Evolutionary conservation across 108 stramenopile genomes (phyloP).

Genomic region (Parmales sp.): DNA sequence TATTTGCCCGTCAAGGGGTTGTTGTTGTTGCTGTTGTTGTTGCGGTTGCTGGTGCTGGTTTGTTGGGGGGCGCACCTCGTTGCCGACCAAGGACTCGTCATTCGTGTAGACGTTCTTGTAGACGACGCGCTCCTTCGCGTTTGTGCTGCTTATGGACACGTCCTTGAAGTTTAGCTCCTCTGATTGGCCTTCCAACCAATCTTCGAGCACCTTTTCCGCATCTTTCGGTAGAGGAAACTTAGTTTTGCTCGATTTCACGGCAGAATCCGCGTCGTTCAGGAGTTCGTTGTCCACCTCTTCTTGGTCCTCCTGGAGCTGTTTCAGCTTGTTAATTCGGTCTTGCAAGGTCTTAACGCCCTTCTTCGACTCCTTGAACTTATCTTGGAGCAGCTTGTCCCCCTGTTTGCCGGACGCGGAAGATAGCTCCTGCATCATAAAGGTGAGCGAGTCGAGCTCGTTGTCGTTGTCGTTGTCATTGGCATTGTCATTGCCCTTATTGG

Average conservation of each 20-base stretch:
- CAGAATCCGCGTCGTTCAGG: not conserved
- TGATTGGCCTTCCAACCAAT: not conserved
- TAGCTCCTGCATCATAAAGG: too few relatives aligned
- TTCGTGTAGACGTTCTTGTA: not conserved
- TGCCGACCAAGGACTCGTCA: not conserved
- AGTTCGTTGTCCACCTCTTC: not conserved
- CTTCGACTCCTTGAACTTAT: too few relatives aligned
- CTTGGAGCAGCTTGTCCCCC: too few relatives aligned
- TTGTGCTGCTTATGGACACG: not conserved
- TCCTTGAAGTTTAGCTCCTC: conserved; percentile 3
- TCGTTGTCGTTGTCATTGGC: too few relatives aligned
- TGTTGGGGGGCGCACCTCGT: too few relatives aligned
- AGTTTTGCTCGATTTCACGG: not conserved
- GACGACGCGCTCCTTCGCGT: not conserved
- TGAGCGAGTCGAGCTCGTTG: too few relatives aligned
- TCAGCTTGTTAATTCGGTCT: not conserved
- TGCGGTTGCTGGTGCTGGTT: too few relatives aligned
- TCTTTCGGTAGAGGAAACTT: not conserved
- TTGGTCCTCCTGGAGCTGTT: not conserved
- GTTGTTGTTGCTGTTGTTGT: not conserved
- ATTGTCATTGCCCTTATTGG: too few relatives aligned
- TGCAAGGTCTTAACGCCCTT: not conserved
- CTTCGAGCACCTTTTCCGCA: not conserved
- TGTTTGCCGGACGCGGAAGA: too few relatives aligned
- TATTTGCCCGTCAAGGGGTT: not conserved